Base-by-base conservation (phyloP, 225 moss, liverwort and hornwort genomes). In the Polytrichum commune region DNA sequence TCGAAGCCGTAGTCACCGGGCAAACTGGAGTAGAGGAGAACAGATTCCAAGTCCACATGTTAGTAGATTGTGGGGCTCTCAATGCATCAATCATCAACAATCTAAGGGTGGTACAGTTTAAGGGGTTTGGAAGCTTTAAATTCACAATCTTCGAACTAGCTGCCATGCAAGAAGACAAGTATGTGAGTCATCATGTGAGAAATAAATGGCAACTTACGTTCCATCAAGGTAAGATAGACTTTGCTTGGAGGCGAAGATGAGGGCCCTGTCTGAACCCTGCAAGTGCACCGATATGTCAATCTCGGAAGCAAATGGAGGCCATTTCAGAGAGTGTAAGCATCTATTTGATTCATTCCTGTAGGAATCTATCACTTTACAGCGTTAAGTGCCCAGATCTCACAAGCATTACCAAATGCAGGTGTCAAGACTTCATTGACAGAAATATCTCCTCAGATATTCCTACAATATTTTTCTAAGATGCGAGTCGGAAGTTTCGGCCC, bases 1-100 rank as follows among this genome's bases (percentile, higher is more conserved):
- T 96, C 96, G 66, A 96, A 96, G 53, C 96, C 96, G 57, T 88
- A 96, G 68, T 96, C 96, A 62, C 96, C 96, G 2, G 96, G 90
- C 69, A 93, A 66, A 8, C 92, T 92, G 70, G 46, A 60, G 8
- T 16, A 46, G 10, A 38, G 38, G 38, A 46, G 16, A 46, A 46
- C 46, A 46, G 0, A 13, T 28, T 53, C 20, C 35, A 54, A 74
- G 46, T 46, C 46, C 46, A 46, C 46, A 4, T 46, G 46, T 46
- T 46, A 46, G 46, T 3, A 16, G 3, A 10, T 38, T 38, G 38
- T 38, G 38, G 0, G 38, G 13, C 38, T 38, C 8, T 38, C 38
- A 38, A 38, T 38, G 38, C 38, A 38, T 10, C 38, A 8, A 4
- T 46, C 46, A 16, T 46, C 10, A 18, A 18, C 25, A 66, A 19